Conservation (phyloP, 2,329 filamentous ascomycete genomes). For the Fusarium sp. region DNA sequence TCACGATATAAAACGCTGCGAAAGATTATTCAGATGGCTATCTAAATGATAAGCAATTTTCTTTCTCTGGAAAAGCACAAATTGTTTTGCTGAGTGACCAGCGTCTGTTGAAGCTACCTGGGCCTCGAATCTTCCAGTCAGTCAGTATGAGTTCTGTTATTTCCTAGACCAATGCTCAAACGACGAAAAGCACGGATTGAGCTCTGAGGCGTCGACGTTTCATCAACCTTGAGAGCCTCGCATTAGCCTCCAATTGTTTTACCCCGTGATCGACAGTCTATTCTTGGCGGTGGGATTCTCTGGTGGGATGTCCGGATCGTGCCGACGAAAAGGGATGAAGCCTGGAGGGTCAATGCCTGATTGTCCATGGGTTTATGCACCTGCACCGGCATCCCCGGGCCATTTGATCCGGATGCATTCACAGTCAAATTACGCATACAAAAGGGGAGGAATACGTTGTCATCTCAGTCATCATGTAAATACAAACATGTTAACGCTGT, state of each 20-base stretch:
- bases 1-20: not conserved
- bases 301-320: not conserved
- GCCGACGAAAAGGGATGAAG: not conserved
- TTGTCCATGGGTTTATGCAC: not conserved
- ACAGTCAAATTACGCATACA: not conserved
- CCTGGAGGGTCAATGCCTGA: not conserved
- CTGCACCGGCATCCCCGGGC: not conserved
- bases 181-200: not conserved
- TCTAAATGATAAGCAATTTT: not conserved
- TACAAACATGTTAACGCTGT: not conserved
- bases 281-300: not conserved
- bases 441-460: not conserved
- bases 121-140: too few species aligned
- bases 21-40: fast-evolving
- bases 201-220: not conserved
- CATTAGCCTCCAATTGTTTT: not conserved
- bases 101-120: too few species aligned
- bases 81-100: too few species aligned
- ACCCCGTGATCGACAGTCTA: not conserved
- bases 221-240: not conserved
- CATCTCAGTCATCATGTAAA: not conserved
- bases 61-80: too few species aligned
- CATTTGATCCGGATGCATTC: not conserved
- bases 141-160: too few species aligned
- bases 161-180: too few species aligned